phyloP scores from a whole-genome alignment of 2,329 filamentous ascomycete species.

The Tolypocladium pustulatum region DNA sequence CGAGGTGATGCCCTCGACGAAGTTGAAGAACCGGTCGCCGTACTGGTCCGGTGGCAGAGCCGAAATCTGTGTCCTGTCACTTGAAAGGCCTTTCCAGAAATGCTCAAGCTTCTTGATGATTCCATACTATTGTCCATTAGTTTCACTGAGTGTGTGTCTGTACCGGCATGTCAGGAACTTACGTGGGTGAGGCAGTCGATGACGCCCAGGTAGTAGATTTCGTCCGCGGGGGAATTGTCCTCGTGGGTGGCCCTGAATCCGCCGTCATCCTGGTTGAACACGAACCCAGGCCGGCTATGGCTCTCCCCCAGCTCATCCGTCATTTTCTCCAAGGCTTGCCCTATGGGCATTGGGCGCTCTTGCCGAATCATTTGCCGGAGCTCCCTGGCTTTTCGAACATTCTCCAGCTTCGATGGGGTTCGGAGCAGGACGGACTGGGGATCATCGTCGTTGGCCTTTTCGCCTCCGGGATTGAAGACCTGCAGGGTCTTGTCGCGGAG shows the following conservation, averaged over 20 bases:
- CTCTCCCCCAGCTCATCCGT: slow-evolving; percentile 76
- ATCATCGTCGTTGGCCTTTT: slow-evolving; percentile 46
- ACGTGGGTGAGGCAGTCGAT: slow-evolving; percentile 97
- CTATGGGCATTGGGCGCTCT: slow-evolving; percentile 89
- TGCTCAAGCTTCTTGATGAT: slow-evolving; percentile 91
- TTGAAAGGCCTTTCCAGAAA: slow-evolving; percentile 89
- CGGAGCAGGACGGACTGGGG: slow-evolving; percentile 60
- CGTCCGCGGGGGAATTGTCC: slow-evolving; percentile 71
- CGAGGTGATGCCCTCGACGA: slow-evolving; percentile 85
- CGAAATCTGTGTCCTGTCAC: slow-evolving; percentile 79
- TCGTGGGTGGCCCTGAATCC: slow-evolving; percentile 90
- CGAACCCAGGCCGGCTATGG: slow-evolving; percentile 56
- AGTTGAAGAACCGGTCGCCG: slow-evolving; percentile 86
- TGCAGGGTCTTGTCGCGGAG: slow-evolving; percentile 79
- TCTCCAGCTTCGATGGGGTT: slow-evolving; percentile 90
- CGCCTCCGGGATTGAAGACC: slow-evolving; percentile 85
- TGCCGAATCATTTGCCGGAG: slow-evolving; percentile 84
- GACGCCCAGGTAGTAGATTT: slow-evolving; percentile 96
- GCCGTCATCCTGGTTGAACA: slow-evolving; percentile 91
- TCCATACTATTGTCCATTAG: slow-evolving; percentile 57
- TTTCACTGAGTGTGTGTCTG: slow-evolving; percentile 14
- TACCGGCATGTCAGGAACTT: slow-evolving; percentile 29
- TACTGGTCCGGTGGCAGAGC: slow-evolving; percentile 85
- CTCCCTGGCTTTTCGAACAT: slow-evolving; percentile 79
- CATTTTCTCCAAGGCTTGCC: slow-evolving; percentile 73